These are phyloP conservation scores for Lycium ferocissimum DNA, from an alignment of 257 asterid species.

Conservation along the genomic window DNA sequence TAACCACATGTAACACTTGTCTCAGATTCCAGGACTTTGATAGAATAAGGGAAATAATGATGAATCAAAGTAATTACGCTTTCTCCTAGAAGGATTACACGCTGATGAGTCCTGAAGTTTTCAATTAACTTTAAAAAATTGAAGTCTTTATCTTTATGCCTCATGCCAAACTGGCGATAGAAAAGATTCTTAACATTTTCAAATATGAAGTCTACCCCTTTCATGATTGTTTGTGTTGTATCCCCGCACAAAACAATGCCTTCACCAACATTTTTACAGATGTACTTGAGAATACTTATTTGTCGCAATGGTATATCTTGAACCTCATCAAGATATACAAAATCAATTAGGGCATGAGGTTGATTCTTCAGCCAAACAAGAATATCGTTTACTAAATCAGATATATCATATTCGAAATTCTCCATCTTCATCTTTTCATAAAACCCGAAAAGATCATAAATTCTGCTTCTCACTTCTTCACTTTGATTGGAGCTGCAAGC, in stretches of 20 bases:
- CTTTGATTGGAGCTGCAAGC: too few species aligned
- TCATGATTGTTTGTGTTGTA: slow-evolving; percentile 66
- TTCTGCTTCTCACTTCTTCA: slow-evolving; percentile 38
- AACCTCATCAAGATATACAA: slow-evolving; percentile 70
- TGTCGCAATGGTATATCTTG: slow-evolving; percentile 64
- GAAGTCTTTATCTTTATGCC: slow-evolving; percentile 48
- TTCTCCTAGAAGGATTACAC: slow-evolving; percentile 61
- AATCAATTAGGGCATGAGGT: slow-evolving; percentile 58
- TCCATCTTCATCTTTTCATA: slow-evolving; percentile 63
- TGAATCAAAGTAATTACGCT: slow-evolving; percentile 59
- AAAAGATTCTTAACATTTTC: slow-evolving; percentile 63
- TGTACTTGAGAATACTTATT: slow-evolving; percentile 53
- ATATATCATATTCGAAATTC: slow-evolving; percentile 57
- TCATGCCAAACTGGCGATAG: slow-evolving; percentile 52
- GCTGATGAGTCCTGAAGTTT: slow-evolving; percentile 69
- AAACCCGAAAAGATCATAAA: slow-evolving; percentile 52
- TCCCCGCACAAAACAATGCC: slow-evolving; percentile 70
- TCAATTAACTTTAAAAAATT: slow-evolving; percentile 45
- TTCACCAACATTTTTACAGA: slow-evolving; percentile 57
- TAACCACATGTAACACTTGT: slow-evolving; percentile 62
- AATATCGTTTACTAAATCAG: slow-evolving; percentile 64
- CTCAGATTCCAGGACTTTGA: slow-evolving; percentile 60
- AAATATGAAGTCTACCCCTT: slow-evolving; percentile 64
- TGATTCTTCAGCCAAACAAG: slow-evolving; percentile 49
- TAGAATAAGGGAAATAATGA: slow-evolving; percentile 55